phyloP scores from a whole-genome alignment of 441 rosid species.

The Gossypium trilobum region DNA sequence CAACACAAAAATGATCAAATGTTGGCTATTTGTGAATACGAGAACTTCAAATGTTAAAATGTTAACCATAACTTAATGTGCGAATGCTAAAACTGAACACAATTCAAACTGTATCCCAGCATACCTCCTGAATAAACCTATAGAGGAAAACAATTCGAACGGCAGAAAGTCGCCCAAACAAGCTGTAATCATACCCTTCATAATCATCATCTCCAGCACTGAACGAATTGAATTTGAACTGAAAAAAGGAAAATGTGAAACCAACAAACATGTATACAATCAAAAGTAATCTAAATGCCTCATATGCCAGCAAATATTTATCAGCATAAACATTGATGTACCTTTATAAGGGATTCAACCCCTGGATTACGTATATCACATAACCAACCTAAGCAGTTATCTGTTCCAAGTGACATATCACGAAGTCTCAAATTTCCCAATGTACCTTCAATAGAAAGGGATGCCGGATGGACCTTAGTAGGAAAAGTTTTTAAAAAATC shows the following conservation, averaged over 20 bases:
- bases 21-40: not conserved
- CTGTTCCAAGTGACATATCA: conserved; percentile 80
- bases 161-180: conserved; percentile 86
- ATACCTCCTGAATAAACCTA: conserved; percentile 97
- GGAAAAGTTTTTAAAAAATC: conserved; percentile 14
- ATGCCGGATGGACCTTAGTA: conserved; percentile 79
- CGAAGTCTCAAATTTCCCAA: conserved; percentile 92
- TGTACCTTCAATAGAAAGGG: conserved; percentile 86
- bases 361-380: conserved; percentile 99
- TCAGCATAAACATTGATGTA: conserved; percentile 10
- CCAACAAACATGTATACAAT: not conserved
- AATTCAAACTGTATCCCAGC: conserved; percentile 18
- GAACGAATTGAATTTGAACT: conserved; percentile 86
- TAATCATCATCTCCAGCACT: conserved; percentile 94
- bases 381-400: conserved; percentile 87
- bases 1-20: not conserved
- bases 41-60: not conserved
- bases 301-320: conserved; percentile 8
- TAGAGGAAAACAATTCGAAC: conserved; percentile 93
- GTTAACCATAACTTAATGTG: not conserved
- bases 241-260: conserved; percentile 28
- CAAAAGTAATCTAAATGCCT: conserved; percentile 16
- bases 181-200: conserved; percentile 93
- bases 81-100: not conserved
- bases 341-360: conserved; percentile 92